Base-by-base conservation (phyloP, 805 yeast species). In the Hanseniaspora lindneri region DNA sequence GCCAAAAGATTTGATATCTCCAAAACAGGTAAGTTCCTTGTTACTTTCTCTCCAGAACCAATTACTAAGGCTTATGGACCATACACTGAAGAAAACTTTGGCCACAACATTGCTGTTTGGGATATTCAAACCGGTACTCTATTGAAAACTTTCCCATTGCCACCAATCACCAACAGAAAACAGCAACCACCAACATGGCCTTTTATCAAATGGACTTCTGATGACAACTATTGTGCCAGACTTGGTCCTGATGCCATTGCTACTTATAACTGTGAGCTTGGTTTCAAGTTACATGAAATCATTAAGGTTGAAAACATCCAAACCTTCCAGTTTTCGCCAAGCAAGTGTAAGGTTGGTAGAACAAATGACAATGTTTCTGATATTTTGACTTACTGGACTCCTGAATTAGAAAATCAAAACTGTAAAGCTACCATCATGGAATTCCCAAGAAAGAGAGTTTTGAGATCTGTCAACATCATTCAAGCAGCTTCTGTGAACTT, bases 321-420 rank as follows among this genome's bases (percentile, higher is more conserved):
- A 59, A 96, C 88, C 66, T 92, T 92, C 60, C 94, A 86, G 64
- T 92, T 89, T 76, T 87, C 96, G 24, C 98, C 99, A 52, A 80
- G 86, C 21, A 83, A 84, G 56, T 83, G 86, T 46, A 71, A 75
- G 56, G 71, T 84, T 49, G 75, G 77, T 39, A 75, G 74, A 51
- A 43, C 36, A 16, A 35, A 28, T 20, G 39, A 33, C 13, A 40
- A 70, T 37, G 74, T 73, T 47, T 79, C 79, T 50, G 80, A 80
- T 57, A 68, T 87, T 30, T 73, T 92, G 56, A 79, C 94, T 28
- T 92, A 81, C 71, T 92, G 98, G 98, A 87, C 96, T 41, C 99
- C 99, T 49, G 99, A 92, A 70, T 69, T 79, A 47, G 66, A 74
- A 54, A 89, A 92, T 66, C 95, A 88, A 71, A 83, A 96, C 39